These are phyloP conservation scores for Steccherinum ochraceum DNA, from an alignment of 768 basidiomycete species.

Conservation along the genomic window DNA sequence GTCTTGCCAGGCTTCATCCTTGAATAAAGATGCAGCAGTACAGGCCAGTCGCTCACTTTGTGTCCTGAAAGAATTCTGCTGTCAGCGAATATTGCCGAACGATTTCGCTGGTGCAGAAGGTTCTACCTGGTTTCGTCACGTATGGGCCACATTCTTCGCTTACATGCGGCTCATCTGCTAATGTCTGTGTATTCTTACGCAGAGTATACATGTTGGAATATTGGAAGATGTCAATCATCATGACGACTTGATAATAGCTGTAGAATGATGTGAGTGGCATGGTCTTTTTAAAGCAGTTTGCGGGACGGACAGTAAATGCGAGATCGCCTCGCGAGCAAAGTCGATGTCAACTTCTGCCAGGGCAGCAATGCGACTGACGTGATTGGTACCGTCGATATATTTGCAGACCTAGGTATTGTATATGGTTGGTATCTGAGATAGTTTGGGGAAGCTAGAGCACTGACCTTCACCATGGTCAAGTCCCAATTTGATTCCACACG, in stretches of 20 bases:
- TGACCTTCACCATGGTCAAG: conserved; percentile 82
- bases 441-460: conserved; percentile 3
- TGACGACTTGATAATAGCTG: conserved; percentile 94
- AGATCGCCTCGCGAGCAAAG: conserved; percentile 79
- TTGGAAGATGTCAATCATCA: conserved; percentile 96
- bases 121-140: conserved; percentile 68
- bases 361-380: conserved; percentile 86
- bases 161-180: conserved; percentile 80
- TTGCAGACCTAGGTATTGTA: conserved; percentile 51
- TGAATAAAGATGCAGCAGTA: conserved; percentile 81
- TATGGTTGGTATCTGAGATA: conserved; percentile 1
- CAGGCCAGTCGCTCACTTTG: conserved; percentile 66
- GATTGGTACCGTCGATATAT: conserved; percentile 87
- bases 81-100: not conserved
- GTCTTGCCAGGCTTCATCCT: conserved; percentile 78
- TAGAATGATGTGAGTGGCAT: not conserved
- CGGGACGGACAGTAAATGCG: conserved; percentile 79
- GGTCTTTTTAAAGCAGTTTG: not conserved
- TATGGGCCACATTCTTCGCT: conserved; percentile 90
- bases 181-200: conserved; percentile 79
- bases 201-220: conserved; percentile 97
- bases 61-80: not conserved
- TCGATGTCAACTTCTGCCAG: conserved; percentile 84
- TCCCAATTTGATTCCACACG: conserved; percentile 94
- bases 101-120: not conserved